These are phyloP conservation scores for Cucumis sativus DNA, from an alignment of 306 rosid genomes.

Conservation along the genomic window Cucumber_9930_V3 NC_026661.2:7933001-7933500, in stretches of 20 bases:
- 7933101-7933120: neutral
- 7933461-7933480: conserved; percentile 79
- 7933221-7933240: conserved; percentile 80
- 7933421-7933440: conserved; percentile 63
- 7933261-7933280: conserved; percentile 93
- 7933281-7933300: conserved; percentile 64
- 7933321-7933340: conserved; percentile 63
- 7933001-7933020: neutral
- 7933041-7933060: neutral
- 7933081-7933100: neutral
- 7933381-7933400: conserved; percentile 79
- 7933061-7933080: neutral
- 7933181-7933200: conserved; percentile 98
- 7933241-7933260: conserved; percentile 83
- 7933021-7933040: neutral
- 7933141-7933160: conserved; percentile 6
- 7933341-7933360: conserved; percentile 65
- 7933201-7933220: conserved; percentile 76
- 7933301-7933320: conserved; percentile 67
- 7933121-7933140: neutral
- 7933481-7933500: conserved; percentile 69
- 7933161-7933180: conserved; percentile 68
- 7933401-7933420: conserved; percentile 60
- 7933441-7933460: conserved; percentile 77
- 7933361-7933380: conserved; percentile 59